Conservation (phyloP, 2,329 filamentous ascomycete species). For the Alternaria postmessia region DNA sequence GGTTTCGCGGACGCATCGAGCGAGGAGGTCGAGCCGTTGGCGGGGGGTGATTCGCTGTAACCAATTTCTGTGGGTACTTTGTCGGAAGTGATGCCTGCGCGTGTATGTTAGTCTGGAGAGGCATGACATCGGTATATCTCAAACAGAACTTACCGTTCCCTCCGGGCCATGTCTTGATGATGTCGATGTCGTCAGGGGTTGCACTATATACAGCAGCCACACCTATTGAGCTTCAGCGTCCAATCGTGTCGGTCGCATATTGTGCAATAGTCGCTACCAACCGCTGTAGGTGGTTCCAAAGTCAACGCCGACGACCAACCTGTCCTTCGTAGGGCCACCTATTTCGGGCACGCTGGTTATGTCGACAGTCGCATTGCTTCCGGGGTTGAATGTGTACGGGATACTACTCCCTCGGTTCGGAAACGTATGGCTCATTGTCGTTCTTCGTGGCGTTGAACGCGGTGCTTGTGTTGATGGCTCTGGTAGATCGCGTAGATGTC, state of each 20-base stretch:
- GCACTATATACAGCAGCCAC: constrained; percentile 78
- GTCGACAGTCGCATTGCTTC: constrained; percentile 33
- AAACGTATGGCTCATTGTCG: constrained; percentile 34
- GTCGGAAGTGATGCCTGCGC: constrained; percentile 74
- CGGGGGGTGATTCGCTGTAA: constrained; percentile 52
- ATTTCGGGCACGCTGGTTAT: constrained; percentile 19
- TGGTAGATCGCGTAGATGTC: constrained; percentile 15
- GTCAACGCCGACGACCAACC: constrained; percentile 79
- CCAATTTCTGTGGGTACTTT: constrained; percentile 82
- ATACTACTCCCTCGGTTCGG: constrained; percentile 38
- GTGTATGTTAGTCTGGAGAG: constrained; percentile 18
- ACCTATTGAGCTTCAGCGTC: constrained; percentile 49
- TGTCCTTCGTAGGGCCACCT: constrained; percentile 57
- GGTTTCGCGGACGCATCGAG: constrained; percentile 31
- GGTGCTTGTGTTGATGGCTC: constrained; percentile 9
- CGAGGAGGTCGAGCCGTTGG: constrained; percentile 11
- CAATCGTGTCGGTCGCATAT: background rate
- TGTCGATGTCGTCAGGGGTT: constrained; percentile 80
- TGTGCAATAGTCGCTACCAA: constrained; percentile 34
- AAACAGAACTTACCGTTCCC: constrained; percentile 66
- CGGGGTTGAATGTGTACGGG: constrained; percentile 44
- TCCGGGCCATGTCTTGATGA: constrained; percentile 83
- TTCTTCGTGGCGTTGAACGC: constrained; percentile 5
- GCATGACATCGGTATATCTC: background rate
- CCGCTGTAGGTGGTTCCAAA: constrained; percentile 87